Evolutionary conservation across 2,329 filamentous ascomycete genomes (phyloP).

Genomic region (Phaeosphaeriaceae sp.): DNA sequence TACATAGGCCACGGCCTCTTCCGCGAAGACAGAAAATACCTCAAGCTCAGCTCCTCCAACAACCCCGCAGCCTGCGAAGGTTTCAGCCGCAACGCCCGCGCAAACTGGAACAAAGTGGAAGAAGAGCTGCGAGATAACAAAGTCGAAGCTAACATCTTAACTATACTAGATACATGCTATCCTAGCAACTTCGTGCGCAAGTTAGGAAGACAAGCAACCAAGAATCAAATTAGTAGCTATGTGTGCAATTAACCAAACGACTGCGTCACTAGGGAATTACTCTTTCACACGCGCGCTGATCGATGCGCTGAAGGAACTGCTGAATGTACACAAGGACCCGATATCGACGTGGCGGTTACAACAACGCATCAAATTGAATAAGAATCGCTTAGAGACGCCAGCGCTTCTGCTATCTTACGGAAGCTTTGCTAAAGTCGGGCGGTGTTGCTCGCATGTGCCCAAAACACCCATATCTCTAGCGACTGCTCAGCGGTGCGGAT

Average conservation of each 20-base stretch:
- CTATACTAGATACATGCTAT: conserved; percentile 50
- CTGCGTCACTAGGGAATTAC: conserved; percentile 33
- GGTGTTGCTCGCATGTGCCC: background rate
- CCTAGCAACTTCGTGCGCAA: conserved; percentile 42
- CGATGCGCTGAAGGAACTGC: conserved; percentile 32
- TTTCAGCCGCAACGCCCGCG: conserved; percentile 32
- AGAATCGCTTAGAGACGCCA: conserved; percentile 14
- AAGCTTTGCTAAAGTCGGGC: conserved; percentile 1
- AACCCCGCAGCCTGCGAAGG: conserved; percentile 22
- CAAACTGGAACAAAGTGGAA: conserved; percentile 46
- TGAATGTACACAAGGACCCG: conserved; percentile 25
- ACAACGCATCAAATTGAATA: conserved; percentile 33
- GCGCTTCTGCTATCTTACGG: background rate
- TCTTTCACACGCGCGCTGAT: conserved; percentile 47
- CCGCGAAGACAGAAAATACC: conserved; percentile 22
- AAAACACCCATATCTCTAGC: background rate
- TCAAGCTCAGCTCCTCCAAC: conserved; percentile 34
- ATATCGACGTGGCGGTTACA: conserved; percentile 42
- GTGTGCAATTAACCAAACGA: conserved; percentile 34
- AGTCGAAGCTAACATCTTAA: conserved; percentile 44
- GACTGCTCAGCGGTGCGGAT: background rate
- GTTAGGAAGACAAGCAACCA: conserved; percentile 26
- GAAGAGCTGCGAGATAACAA: conserved; percentile 32
- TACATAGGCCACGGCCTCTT: conserved; percentile 49
- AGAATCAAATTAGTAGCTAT: conserved; percentile 45